A percentile compares a stretch with the other conserved stretches of the same genome.
Evolutionary conservation across 352 stramenopile genomes (phyloP).

Genomic region (Globisporangium heterothallicum): DNA sequence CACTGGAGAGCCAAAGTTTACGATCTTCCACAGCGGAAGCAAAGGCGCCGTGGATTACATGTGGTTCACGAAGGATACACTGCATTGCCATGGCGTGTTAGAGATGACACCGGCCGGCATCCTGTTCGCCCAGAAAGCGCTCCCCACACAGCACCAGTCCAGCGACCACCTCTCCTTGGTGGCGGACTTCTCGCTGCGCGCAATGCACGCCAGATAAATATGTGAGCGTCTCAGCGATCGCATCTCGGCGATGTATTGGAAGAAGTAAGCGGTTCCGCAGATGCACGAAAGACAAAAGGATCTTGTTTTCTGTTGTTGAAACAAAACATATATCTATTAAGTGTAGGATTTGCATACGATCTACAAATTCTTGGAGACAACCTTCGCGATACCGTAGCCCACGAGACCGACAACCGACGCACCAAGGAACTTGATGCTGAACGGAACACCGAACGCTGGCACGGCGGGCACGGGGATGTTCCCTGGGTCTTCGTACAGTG

Average conservation of each 20-base stretch:
- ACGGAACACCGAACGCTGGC: constrained; percentile 64
- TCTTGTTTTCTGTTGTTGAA: neutral
- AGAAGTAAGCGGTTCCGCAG: neutral
- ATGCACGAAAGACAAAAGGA: neutral
- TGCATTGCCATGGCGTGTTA: constrained; percentile 59
- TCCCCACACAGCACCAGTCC: constrained; percentile 47
- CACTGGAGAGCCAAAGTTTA: constrained; percentile 70
- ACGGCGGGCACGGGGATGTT: constrained; percentile 72
- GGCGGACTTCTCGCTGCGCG: constrained; percentile 47
- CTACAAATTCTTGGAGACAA: constrained; percentile 40
- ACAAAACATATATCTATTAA: neutral
- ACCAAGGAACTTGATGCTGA: constrained; percentile 57
- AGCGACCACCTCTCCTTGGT: constrained; percentile 70
- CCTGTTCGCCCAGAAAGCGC: constrained; percentile 40
- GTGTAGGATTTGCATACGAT: constrained; percentile 2
- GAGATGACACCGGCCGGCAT: constrained; percentile 49
- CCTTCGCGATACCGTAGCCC: constrained; percentile 57
- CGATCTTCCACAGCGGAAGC: constrained; percentile 54
- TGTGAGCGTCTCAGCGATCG: too few species aligned
- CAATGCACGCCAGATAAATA: constrained; percentile 4
- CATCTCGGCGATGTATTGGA: neutral
- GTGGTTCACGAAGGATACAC: constrained; percentile 42
- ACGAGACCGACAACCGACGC: constrained; percentile 46
- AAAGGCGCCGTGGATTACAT: constrained; percentile 70
- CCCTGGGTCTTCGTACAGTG: constrained; percentile 77